Conservation (phyloP, 2,329 filamentous ascomycete genomes). For the Penicillium sp. region DNA sequence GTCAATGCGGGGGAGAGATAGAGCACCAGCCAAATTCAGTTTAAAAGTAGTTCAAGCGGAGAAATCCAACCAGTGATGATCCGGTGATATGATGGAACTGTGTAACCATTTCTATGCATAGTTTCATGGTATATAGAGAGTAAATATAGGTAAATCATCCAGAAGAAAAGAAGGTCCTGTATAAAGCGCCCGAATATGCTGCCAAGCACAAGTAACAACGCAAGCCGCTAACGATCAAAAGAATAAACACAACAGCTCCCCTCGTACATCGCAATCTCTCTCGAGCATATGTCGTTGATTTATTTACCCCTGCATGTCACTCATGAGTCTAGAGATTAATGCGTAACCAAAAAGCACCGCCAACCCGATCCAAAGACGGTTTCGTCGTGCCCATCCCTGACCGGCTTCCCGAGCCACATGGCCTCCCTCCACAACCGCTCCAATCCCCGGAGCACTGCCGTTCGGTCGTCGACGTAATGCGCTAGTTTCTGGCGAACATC, state of each 20-base stretch:
- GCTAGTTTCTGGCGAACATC: conserved; percentile 63
- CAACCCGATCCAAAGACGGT: conserved; percentile 74
- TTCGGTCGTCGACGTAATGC: conserved; percentile 65
- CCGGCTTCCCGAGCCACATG: conserved; percentile 74
- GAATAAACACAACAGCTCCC: not conserved
- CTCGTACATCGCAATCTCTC: not conserved
- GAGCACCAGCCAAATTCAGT: conserved; percentile 20
- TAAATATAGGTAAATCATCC: not conserved
- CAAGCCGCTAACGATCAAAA: conserved; percentile 16
- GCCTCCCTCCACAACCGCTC: conserved; percentile 74
- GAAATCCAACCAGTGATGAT: not conserved
- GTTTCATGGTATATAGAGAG: not conserved
- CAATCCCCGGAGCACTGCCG: conserved; percentile 56
- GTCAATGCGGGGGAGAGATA: conserved; percentile 5
- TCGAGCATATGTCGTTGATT: not conserved
- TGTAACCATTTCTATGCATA: not conserved
- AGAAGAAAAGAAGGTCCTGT: not conserved
- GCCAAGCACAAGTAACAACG: conserved; percentile 1
- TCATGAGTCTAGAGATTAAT: conserved; percentile 72
- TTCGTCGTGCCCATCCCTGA: conserved; percentile 76
- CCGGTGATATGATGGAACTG: not conserved
- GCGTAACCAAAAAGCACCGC: conserved; percentile 79
- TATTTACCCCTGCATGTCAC: conserved; percentile 47
- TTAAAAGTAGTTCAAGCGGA: not conserved
- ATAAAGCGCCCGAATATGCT: conserved; percentile 17